phyloP scores from a whole-genome alignment of 768 basidiomycete genomes.

The Suillus plorans region DNA sequence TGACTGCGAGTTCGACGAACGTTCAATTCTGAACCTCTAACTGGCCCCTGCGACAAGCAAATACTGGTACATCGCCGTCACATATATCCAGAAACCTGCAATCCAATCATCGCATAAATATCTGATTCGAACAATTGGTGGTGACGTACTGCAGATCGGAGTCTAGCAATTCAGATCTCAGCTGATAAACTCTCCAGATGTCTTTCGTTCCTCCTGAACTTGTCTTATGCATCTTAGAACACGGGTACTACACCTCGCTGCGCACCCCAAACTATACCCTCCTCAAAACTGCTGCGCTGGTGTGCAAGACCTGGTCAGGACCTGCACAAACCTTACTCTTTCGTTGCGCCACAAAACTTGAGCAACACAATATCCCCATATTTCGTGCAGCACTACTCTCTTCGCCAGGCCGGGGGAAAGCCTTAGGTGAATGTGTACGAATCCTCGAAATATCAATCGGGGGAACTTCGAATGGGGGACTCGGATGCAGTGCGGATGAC shows the following conservation, averaged over 20 bases:
- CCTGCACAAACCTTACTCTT: conserved; percentile 32
- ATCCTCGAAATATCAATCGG: conserved; percentile 24
- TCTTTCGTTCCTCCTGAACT: conserved; percentile 23
- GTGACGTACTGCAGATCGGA: background rate
- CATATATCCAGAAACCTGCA: background rate
- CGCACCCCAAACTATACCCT: conserved; percentile 20
- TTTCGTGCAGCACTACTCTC: conserved; percentile 19
- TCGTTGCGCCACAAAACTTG: conserved; percentile 15
- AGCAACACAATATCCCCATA: background rate
- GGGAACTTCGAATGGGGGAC: background rate
- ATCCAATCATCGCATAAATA: background rate
- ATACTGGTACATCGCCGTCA: conserved; percentile 19
- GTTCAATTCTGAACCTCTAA: background rate
- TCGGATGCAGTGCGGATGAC: conserved; percentile 7
- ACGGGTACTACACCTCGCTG: conserved; percentile 21
- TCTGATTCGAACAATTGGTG: background rate
- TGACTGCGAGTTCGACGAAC: background rate
- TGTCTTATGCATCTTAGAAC: conserved; percentile 22
- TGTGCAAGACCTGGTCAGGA: conserved; percentile 27
- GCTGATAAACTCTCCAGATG: conserved; percentile 11
- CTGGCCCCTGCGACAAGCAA: background rate
- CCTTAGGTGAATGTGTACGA: conserved; percentile 19
- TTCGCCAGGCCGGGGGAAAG: conserved; percentile 16
- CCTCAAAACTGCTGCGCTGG: conserved; percentile 24
- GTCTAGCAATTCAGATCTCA: background rate